Base-by-base conservation (phyloP, 192 early-diverging fungal species). In the Coemansia reversa region DNA sequence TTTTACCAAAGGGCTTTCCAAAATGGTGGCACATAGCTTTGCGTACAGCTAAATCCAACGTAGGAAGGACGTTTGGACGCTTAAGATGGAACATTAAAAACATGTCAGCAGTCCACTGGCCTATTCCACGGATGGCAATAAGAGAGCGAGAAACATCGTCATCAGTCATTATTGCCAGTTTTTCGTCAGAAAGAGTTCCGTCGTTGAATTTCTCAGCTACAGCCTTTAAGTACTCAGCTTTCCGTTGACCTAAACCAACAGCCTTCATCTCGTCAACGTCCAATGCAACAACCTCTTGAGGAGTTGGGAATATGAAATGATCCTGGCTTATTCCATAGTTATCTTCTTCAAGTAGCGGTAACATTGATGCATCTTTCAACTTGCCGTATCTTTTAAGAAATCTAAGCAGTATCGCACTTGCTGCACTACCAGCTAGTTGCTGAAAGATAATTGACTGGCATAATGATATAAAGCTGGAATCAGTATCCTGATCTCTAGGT, bases 51-150 rank as follows among this genome's bases (percentile, higher is more conserved):
- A 86, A 56, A 54, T 92, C 90, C 24, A 84, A 66, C 16, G 86
- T 78, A 0, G 90, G 90, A 14, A 92, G 79, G 19, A 92, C 81
- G 66, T 92, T 85, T 0, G 89, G 86, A 33, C 86, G 84, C 61
- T 85, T 75, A 7, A 92, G 65, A 48, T 90, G 80, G 62, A 92
- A 89, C 77, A 92, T 89, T 25, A 89, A 70, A 58, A 89, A 89
- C 89, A 89, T 91, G 60, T 90, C 86, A 7, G 85, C 88, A 1
- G 86, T 87, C 85, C 87, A 88, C 80, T 76, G 71, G 1, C 90
- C 90, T 53, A 91, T 88, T 5, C 90, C 90, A 20, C 84, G 83
- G 56, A 91, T 77, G 18, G 82, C 67, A 45, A 82, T 82, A 22
- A 91, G 56, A 1, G 70, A 48, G 39, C 78, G 67, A 28, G 84